Evolutionary conservation across 768 basidiomycete genomes (phyloP), one percentile per base, ranked within the genome.

Genomic region (Tubosaeta brunneosetosa): DNA sequence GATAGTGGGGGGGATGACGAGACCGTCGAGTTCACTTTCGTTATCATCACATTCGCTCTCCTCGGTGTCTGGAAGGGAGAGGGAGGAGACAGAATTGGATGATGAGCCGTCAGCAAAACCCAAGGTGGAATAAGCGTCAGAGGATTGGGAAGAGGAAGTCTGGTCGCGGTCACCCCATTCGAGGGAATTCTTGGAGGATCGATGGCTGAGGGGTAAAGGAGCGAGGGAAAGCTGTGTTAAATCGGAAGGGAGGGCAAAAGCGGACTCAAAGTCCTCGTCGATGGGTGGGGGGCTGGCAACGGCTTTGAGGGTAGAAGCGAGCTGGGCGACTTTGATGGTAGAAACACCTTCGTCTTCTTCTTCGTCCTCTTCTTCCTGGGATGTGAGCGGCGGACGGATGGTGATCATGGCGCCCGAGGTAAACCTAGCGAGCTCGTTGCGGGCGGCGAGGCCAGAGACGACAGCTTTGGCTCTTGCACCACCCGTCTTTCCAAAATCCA

Each of bases 141-240:
- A 92, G n/a, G 89, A 91, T 62, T 88, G 87, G 13, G 88, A 89
- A 6, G 88, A 89, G 5, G 80, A 83, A 2, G 90, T 87, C 42
- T 87, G 82, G 61, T 92, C 88, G 65, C 82, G 88, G 71, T 91
- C 89, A 29, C 86, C 79, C 88, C 89, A 91, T 71, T 91, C 89
- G 26, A 92, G 76, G 1, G 90, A 91, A 47, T 81, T 82, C 73
- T 91, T 91, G 51, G 91, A 91, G 9, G 86, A 79, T 47, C 86
- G 83, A 63, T 90, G 87, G 57, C 77, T 81, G 17, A 90, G 80
- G 29, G 87, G 82, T 51, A 85, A 73, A 48, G 91, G 88, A 38
- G 86, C 85, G 40, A 94, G 83, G 17, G 91, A 92, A 47, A 94
- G 80, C 63, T 81, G 83, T 9, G 86, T 89, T 51, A 94, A 80